Conservation (phyloP, 371 early-diverging fungal species). For the Mucor velutinosus region DNA sequence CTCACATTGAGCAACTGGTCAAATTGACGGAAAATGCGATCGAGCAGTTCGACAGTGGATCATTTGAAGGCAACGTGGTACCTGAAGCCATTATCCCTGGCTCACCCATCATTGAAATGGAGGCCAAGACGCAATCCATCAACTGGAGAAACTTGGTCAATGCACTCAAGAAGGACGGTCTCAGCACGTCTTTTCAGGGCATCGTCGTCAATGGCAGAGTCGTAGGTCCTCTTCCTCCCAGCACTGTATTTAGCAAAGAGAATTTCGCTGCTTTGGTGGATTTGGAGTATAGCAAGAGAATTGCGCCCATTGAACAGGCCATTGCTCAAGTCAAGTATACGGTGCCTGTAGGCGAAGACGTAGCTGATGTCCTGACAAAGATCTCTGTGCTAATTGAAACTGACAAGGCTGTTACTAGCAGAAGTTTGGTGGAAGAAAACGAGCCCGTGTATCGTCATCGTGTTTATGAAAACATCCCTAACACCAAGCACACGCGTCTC, state of each 20-base stretch:
- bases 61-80: background rate
- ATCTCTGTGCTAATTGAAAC: slow-evolving; percentile 30
- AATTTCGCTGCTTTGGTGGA: slow-evolving; percentile 54
- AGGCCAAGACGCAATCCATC: slow-evolving; percentile 10
- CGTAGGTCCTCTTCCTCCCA: slow-evolving; percentile 51
- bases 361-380: slow-evolving; percentile 28
- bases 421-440: slow-evolving; percentile 16
- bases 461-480: slow-evolving; percentile 20
- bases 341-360: background rate
- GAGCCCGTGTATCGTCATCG: slow-evolving; percentile 26
- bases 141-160: slow-evolving; percentile 20
- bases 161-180: slow-evolving; percentile 22
- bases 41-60: background rate
- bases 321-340: slow-evolving; percentile 17
- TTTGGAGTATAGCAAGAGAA: slow-evolving; percentile 50
- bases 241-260: slow-evolving; percentile 39
- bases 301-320: slow-evolving; percentile 32
- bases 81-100: slow-evolving; percentile 33
- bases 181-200: slow-evolving; percentile 26
- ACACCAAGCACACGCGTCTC: slow-evolving; percentile 28
- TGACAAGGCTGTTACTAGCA: slow-evolving; percentile 25
- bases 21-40: background rate
- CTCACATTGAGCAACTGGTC: background rate
- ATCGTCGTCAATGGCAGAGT: slow-evolving; percentile 47
- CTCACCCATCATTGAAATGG: slow-evolving; percentile 36